Conservation (phyloP, 1,139 yeast genomes). For the Pichia sp. region DNA sequence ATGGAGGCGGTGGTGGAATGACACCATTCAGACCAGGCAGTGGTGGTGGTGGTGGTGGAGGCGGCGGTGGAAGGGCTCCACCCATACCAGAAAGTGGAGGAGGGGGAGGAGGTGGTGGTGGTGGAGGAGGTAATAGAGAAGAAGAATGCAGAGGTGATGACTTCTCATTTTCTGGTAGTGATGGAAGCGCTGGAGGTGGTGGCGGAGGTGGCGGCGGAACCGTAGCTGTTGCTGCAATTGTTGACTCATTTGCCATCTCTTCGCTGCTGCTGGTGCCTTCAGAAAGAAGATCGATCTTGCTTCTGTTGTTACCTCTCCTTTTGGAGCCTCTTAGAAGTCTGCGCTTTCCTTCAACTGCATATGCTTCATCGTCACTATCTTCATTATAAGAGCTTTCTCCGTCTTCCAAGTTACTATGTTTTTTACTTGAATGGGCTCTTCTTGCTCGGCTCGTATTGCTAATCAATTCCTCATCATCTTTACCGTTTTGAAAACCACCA, state of each 20-base stretch:
- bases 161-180: too few species aligned
- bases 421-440: background rate
- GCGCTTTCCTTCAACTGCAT: too few species aligned
- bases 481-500: conserved; percentile 2
- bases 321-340: too few species aligned
- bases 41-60: conserved; percentile 31
- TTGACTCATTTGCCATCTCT: too few species aligned
- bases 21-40: conserved; percentile 21
- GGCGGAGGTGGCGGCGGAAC: background rate
- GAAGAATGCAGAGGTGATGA: background rate
- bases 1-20: conserved; percentile 36
- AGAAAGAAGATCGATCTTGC: too few species aligned
- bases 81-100: conserved; percentile 20
- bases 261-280: too few species aligned
- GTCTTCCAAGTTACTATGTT: too few species aligned
- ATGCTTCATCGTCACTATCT: too few species aligned
- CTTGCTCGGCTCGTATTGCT: background rate
- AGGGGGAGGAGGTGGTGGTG: conserved; percentile 10
- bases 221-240: background rate
- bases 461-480: background rate
- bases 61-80: conserved; percentile 23
- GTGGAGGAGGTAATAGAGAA: background rate
- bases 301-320: too few species aligned
- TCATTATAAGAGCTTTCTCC: too few species aligned
- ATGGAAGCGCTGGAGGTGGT: background rate